Evolutionary conservation across 192 early-diverging fungal genomes (phyloP).

Genomic region (Coemansia guatemalensis): DNA sequence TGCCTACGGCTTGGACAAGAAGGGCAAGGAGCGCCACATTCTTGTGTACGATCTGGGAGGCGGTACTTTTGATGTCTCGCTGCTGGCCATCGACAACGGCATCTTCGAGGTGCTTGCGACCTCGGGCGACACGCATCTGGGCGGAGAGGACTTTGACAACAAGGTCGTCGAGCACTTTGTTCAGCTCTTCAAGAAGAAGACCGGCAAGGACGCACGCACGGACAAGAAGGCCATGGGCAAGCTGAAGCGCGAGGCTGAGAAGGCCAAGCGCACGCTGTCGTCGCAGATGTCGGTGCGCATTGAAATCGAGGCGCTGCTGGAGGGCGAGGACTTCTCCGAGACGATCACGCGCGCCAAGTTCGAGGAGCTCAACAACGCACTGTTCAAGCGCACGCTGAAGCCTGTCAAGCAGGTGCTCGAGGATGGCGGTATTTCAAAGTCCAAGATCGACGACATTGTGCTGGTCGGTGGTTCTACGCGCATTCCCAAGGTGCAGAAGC

Average conservation of each 20-base stretch:
- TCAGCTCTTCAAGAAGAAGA: constrained; percentile 91
- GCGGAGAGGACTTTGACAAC: constrained; percentile 99
- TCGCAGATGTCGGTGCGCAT: constrained; percentile 90
- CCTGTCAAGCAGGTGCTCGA: constrained; percentile 93
- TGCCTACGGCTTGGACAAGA: constrained; percentile 96
- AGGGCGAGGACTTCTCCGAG: constrained; percentile 89
- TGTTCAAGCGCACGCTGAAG: constrained; percentile 92
- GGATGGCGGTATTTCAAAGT: constrained; percentile 84
- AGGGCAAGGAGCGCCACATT: constrained; percentile 84
- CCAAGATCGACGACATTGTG: constrained; percentile 92
- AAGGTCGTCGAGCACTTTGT: constrained; percentile 91
- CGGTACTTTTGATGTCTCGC: constrained; percentile 98
- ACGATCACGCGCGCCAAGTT: constrained; percentile 96
- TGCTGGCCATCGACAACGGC: constrained; percentile 92
- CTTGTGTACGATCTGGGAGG: constrained; percentile 98
- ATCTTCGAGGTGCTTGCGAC: constrained; percentile 96
- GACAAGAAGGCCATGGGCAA: constrained; percentile 93
- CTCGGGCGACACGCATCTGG: constrained; percentile 95
- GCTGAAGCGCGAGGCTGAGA: constrained; percentile 94
- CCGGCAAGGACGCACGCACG: constrained; percentile 73
- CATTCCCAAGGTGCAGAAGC: constrained; percentile 94
- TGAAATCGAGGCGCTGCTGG: constrained; percentile 89
- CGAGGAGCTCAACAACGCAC: constrained; percentile 89
- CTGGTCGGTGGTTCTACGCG: constrained; percentile 98
- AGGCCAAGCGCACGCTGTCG: constrained; percentile 96